Percentiles rank a stretch among this genome's conserved stretches.
These are phyloP conservation scores for Aspergillus cavernicola DNA, from an alignment of 495 filamentous ascomycete genomes.

Conservation along the genomic window DNA sequence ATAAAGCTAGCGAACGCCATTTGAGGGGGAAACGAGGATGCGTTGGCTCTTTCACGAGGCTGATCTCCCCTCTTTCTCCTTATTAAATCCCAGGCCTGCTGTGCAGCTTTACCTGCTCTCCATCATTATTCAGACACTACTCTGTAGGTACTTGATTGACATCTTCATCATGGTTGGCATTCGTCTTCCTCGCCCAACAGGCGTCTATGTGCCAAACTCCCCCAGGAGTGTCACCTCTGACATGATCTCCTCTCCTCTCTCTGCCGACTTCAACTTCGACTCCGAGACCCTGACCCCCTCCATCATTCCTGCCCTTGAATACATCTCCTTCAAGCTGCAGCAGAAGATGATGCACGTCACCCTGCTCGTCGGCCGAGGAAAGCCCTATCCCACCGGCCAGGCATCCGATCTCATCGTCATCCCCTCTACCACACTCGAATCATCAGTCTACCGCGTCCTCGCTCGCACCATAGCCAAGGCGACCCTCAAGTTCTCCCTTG, in stretches of 20 bases:
- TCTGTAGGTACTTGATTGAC: too few species aligned
- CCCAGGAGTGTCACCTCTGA: constrained; percentile 37
- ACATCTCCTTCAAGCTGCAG: constrained; percentile 45
- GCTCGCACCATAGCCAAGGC: constrained; percentile 40
- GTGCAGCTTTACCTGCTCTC: too few species aligned
- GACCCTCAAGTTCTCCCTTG: constrained; percentile 41
- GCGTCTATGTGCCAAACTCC: constrained; percentile 38
- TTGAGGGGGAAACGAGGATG: neutral
- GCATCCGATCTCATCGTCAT: constrained; percentile 44
- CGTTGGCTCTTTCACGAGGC: constrained; percentile 6
- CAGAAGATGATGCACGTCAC: constrained; percentile 46
- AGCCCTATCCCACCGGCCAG: constrained; percentile 42
- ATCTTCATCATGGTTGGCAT: constrained; percentile 41
- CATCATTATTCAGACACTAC: neutral
- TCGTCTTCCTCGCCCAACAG: constrained; percentile 40
- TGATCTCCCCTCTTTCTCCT: constrained; percentile 11
- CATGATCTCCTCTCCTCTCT: constrained; percentile 45
- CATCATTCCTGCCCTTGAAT: constrained; percentile 45
- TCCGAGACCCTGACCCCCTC: constrained; percentile 39
- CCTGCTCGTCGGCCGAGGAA: constrained; percentile 45
- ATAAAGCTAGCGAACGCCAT: constrained; percentile 5
- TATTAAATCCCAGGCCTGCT: too few species aligned
- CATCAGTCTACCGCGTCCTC: constrained; percentile 33
- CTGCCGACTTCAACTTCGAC: constrained; percentile 41
- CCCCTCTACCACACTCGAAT: constrained; percentile 40